Evolutionary conservation across 1,284 basidiomycete genomes (phyloP).

Genomic region (Golubevia pallescens): DNA sequence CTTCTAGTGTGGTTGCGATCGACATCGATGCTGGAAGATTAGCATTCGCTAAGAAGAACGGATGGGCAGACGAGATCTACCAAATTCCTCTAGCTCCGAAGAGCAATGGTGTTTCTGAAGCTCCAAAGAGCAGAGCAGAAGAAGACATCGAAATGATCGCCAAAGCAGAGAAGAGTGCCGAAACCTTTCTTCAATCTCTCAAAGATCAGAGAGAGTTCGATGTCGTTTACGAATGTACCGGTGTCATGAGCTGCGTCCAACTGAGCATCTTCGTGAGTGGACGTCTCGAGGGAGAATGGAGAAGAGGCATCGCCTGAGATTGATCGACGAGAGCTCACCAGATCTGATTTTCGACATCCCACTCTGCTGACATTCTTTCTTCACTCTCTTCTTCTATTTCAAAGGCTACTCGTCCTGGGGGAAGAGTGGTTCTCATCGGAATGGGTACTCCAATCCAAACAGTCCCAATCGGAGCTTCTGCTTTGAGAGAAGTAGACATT

Average conservation of each 20-base stretch:
- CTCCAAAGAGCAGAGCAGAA: conserved; percentile 72
- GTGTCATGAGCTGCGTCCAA: conserved; percentile 73
- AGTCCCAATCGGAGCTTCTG: conserved; percentile 33
- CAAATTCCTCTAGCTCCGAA: conserved; percentile 70
- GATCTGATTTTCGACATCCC: background rate
- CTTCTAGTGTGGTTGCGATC: conserved; percentile 76
- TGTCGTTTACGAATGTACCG: conserved; percentile 91
- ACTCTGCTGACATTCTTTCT: background rate
- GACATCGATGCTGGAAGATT: conserved; percentile 84
- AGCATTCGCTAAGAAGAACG: conserved; percentile 75
- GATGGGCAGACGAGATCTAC: conserved; percentile 78
- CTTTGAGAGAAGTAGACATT: conserved; percentile 45
- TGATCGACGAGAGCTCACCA: no score
- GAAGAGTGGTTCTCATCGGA: conserved; percentile 88
- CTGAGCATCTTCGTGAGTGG: conserved; percentile 43
- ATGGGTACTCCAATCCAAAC: conserved; percentile 79
- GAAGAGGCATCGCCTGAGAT: background rate
- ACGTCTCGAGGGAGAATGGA: background rate
- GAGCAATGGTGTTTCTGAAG: conserved; percentile 73
- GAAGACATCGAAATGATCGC: conserved; percentile 68
- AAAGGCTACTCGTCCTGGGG: conserved; percentile 80
- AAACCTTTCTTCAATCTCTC: conserved; percentile 17
- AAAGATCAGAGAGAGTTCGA: conserved; percentile 74
- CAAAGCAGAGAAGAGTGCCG: conserved; percentile 66
- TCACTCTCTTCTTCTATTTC: conserved; percentile 9